Evolutionary conservation across 179 eudicot species (phyloP), one percentile per base, ranked within the genome.

Genomic region (Gypsophila paniculata): DNA sequence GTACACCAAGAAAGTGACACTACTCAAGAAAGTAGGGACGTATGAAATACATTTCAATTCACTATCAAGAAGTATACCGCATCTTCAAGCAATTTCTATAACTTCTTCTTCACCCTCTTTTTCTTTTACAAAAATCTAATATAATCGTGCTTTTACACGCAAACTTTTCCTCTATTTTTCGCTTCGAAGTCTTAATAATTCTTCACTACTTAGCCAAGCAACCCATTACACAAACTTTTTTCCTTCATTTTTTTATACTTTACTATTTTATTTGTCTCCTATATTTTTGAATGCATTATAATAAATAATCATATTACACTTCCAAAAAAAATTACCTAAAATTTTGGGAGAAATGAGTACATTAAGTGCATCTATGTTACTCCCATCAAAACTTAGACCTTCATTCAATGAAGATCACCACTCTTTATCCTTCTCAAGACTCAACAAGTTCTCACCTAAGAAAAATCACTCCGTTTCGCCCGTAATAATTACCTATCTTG

Each of bases 301-400:
- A 59, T 6, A 59, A 59, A 22, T 59, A 25, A 10, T 23, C 11
- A 42, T 57, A 22, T 19, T 21, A 57, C 8, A 57, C 26, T 21
- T 11, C 0, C 8, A 42, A 42, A 6, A 42, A 7, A 10, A 60
- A 60, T 25, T 12, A 55, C 17, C 63, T 6, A 60, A 25, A 25
- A 25, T 12, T 25, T 25, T 60, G n/a, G n/a, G 36, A 26, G n/a
- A 60, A 4, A 90, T 90, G 96, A 87, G 73, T 5, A 71, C 78
- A 84, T 68, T 84, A 75, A 73, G 80, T 54, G 72, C 87, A 49
- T 59, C 86, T 39, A 75, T 80, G 75, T 15, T 88, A 52, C 74
- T 90, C 8, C 91, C 93, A 52, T 74, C 88, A 42, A 81, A 82
- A 69, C 62, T 85, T 9, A 75, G 83, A 70, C 76, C 88, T 61